Evolutionary conservation across 352 stramenopile genomes (phyloP), one percentile per base, ranked within the genome.

Genomic region (Pythium guiyangense): DNA sequence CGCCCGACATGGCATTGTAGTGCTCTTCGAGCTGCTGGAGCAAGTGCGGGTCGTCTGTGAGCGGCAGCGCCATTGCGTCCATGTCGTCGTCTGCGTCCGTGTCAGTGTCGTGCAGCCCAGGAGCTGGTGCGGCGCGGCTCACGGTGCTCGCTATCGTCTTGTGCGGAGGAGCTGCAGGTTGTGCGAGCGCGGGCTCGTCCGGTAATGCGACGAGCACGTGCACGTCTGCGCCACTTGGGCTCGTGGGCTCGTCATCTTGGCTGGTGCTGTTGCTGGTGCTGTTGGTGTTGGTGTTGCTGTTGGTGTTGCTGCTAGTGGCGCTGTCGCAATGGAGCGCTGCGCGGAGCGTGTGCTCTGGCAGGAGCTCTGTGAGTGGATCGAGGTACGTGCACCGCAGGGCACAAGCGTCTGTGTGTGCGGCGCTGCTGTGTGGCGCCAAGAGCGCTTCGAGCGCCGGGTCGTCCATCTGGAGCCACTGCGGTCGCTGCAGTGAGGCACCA

Each of bases 401-500:
- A 29, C 29, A 44, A 5, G 6, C 4, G 3, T 0, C 20, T 47
- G n/a, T 25, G 42, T 27, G 29, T 31, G 47, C 47, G 25, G 31
- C 20, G 27, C 26, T n/a, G 17, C 9, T 14, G 18, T 44, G 18
- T 3, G 31, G 27, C 31, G 31, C 37, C 18, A 44, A 25, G 4
- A 54, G 49, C 31, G 49, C 49, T 10, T 27, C 11, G 29, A 54
- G n/a, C n/a, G 40, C 31, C 18, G 49, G 49, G 9, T 42, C 49
- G 29, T 42, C 25, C 17, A 44, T 9, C 29, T 54, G 49, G 18
- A 54, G 49, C 49, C 29, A 54, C 12, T 50, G 29, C 9, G 18
- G 29, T 54, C 31, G 31, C 31, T 44, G n/a, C 22, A 22, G 22
- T 25, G 9, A 12, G 14, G 22, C 26, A 10, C 40, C 26, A 14